Evolutionary conservation across 2,329 filamentous ascomycete species (phyloP), one percentile per base, ranked within the genome.

Genomic region (Helicocarpus griseus): DNA sequence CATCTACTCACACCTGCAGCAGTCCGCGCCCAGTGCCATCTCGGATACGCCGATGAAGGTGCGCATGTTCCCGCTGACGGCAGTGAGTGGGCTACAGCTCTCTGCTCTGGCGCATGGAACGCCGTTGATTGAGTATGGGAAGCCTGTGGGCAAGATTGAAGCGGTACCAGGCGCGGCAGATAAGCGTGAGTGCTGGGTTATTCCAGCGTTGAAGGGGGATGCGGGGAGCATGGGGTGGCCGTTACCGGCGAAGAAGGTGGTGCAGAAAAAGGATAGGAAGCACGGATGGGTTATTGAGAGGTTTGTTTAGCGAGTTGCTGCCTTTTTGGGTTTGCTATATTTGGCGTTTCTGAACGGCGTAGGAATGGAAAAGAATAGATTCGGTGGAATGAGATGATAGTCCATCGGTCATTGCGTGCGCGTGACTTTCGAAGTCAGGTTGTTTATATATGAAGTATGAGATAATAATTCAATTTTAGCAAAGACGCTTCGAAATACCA

Each of bases 51-150:
- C 83, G 43, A 77, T 83, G 17, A 89, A 86, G 69, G 89, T 89
- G 28, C 75, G 93, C 40, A 94, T 98, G 86, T 87, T 91, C 64
- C 80, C 91, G 3, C 77, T 98, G 19, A 91, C 89, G 2, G 81
- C 90, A 26, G 75, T 95, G 5, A 86, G 82, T 14, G 85, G 82
- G 1, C 77, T 79, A 2, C 87, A 94, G 65, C 77, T 98, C 5
- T 81, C 86, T 3, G 82, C 81, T 1, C 74, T 97, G 50, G 87
- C 89, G 4, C 85, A 89, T 64, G 87, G 87, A 0, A 97, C 93
- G 11, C 87, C 89, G 46, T 72, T 98, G 50, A 68, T 97, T 21
- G 80, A 80, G 35, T 89, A 91, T 58, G 87, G 89, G 3, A 97
- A 97, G 73, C 91, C 93, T 1, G 83, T 96, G 64, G 93, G 93